phyloP scores from a whole-genome alignment of 768 basidiomycete species.

The Kwoniella mangroviensis region DNA sequence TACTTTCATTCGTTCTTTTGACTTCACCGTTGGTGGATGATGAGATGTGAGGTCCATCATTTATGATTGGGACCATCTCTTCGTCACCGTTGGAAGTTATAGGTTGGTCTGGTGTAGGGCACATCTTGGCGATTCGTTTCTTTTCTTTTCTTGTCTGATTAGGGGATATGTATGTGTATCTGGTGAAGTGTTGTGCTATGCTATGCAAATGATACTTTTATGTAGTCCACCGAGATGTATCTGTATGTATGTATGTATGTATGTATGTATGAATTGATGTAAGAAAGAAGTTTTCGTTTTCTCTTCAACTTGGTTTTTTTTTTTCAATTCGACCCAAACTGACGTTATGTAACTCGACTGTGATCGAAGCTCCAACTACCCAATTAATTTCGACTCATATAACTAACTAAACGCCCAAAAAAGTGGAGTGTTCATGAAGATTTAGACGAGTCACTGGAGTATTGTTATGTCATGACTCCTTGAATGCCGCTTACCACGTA shows the following conservation, averaged over 20 bases:
- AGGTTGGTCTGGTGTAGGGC: conserved; percentile 41
- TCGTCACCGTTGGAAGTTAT: conserved; percentile 35
- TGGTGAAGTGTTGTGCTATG: no score
- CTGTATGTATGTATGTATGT: conserved; percentile 1
- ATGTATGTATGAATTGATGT: conserved; percentile 1
- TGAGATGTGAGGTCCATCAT: conserved; percentile 52
- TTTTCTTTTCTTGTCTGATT: background rate
- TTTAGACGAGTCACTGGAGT: background rate
- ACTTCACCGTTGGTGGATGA: conserved; percentile 47
- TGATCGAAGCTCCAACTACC: background rate
- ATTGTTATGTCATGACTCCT: background rate
- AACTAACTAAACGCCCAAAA: background rate
- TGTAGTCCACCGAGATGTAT: background rate
- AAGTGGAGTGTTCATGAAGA: background rate
- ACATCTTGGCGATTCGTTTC: conserved; percentile 32
- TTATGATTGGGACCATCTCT: conserved; percentile 76
- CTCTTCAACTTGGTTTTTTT: background rate
- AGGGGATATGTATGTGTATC: conserved; percentile 3
- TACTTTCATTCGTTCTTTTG: conserved; percentile 21
- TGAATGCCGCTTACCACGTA: background rate
- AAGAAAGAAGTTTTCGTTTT: background rate
- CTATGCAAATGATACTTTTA: background rate
- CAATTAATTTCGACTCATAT: conserved; percentile 1
- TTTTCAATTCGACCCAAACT: background rate
- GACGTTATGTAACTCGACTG: background rate